Evolutionary conservation across 768 basidiomycete genomes (phyloP).

Genomic region (Tulasnella sp.): DNA sequence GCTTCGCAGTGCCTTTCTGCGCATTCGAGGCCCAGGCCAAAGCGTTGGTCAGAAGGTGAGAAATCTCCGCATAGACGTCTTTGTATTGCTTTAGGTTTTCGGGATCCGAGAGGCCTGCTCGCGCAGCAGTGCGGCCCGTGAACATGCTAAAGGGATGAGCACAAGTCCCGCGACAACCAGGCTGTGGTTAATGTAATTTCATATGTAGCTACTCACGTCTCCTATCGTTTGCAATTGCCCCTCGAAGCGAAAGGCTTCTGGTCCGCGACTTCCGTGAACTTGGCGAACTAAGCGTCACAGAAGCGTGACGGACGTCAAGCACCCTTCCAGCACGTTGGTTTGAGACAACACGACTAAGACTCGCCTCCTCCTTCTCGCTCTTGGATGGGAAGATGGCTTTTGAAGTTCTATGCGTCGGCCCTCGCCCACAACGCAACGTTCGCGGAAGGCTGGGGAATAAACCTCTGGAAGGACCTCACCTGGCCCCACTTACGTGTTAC

Average conservation of each 20-base stretch:
- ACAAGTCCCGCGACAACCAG: not conserved
- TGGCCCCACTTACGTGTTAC: conserved; percentile 56
- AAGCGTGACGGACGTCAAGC: not conserved
- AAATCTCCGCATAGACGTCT: conserved; percentile 6
- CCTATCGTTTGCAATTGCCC: conserved; percentile 8
- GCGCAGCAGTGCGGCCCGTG: conserved; percentile 30
- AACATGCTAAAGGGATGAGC: conserved; percentile 2
- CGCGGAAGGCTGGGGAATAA: not conserved
- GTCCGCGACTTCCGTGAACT: not conserved
- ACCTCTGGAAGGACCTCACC: not conserved
- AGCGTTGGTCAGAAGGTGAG: conserved; percentile 12
- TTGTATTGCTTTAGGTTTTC: conserved; percentile 34
- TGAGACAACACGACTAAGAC: conserved; percentile 31
- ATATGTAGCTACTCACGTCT: not conserved
- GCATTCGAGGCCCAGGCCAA: not conserved
- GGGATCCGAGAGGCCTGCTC: conserved; percentile 16
- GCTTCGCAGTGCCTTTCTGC: not conserved
- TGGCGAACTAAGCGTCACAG: not conserved
- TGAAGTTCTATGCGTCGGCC: conserved; percentile 55
- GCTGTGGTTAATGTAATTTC: not conserved
- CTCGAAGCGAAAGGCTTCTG: conserved; percentile 25
- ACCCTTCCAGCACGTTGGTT: not conserved
- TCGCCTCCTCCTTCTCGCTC: conserved; percentile 61
- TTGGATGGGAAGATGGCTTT: conserved; percentile 59
- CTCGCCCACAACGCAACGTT: conserved; percentile 54